Conservation (phyloP, 148 eudicot species). For the Persicaria maculosa region DNA sequence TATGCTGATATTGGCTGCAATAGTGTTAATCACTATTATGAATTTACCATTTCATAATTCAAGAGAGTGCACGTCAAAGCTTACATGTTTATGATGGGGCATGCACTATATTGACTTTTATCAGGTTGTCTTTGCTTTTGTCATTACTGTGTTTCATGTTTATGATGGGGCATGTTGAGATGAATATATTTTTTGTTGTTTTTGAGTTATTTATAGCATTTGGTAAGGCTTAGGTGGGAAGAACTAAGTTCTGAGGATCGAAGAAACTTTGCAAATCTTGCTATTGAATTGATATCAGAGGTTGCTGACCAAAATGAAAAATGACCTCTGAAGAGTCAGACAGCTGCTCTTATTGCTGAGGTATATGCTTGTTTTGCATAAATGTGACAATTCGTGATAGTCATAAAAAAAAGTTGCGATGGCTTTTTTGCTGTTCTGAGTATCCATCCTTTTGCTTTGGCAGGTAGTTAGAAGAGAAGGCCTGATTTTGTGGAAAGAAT, state of each 20-base stretch:
- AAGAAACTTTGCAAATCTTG: conserved; percentile 64
- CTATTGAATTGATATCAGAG: conserved; percentile 75
- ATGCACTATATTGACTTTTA: not conserved
- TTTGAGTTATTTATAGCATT: conserved; percentile 45
- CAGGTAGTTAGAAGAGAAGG: conserved; percentile 98
- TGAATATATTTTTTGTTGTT: not conserved
- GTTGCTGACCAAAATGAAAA: conserved; percentile 64
- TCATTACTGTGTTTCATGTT: not conserved
- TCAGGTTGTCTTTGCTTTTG: not conserved
- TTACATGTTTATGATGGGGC: not conserved
- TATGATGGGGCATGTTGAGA: conserved; percentile 5
- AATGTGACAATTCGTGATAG: not conserved
- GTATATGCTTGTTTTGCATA: conserved; percentile 20
- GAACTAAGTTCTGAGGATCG: conserved; percentile 53
- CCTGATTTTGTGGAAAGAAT: conserved; percentile 67
- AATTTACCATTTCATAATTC: not conserved
- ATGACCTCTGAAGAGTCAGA: conserved; percentile 93
- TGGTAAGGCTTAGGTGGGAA: conserved; percentile 95
- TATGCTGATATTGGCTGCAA: not conserved
- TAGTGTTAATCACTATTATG: not conserved
- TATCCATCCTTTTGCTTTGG: conserved; percentile 14
- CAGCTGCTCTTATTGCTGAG: conserved; percentile 97
- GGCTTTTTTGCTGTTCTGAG: conserved; percentile 1
- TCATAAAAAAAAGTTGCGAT: not conserved
- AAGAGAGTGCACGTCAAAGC: not conserved